phyloP scores from a whole-genome alignment of 305 asterid species.

The Solanum hybrid region DNA sequence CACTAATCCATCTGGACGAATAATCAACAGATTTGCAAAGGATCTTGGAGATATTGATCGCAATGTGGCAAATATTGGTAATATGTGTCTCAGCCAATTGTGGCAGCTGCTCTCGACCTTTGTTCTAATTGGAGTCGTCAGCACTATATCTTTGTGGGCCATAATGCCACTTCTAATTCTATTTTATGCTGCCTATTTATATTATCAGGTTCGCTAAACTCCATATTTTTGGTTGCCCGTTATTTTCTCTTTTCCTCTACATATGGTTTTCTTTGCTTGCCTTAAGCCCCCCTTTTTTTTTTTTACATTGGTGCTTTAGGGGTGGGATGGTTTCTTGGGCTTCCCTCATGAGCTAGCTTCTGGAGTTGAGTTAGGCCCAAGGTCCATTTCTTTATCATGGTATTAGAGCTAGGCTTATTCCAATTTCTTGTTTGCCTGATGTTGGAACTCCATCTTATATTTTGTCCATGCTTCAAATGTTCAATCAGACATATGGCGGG shows the following conservation, averaged over 20 bases:
- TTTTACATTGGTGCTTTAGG: neutral
- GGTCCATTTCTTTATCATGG: neutral
- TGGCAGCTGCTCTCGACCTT: slow-evolving; percentile 82
- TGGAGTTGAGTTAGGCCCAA: neutral
- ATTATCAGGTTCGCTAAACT: slow-evolving; percentile 55
- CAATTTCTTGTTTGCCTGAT: neutral
- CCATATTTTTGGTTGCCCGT: neutral
- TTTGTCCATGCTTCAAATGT: neutral
- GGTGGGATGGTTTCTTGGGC: neutral
- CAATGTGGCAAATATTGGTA: slow-evolving; percentile 46
- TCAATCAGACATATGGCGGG: neutral
- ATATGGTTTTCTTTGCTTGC: neutral
- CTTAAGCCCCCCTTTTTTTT: neutral
- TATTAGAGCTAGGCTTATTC: neutral
- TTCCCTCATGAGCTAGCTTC: neutral
- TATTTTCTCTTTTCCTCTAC: slow-evolving; percentile 18
- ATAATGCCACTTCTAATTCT: slow-evolving; percentile 82
- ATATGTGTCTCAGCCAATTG: slow-evolving; percentile 51
- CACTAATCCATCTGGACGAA: slow-evolving; percentile 73
- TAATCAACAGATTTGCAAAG: slow-evolving; percentile 72
- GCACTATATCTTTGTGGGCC: slow-evolving; percentile 78
- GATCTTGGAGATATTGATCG: slow-evolving; percentile 86
- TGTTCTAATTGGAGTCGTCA: slow-evolving; percentile 66
- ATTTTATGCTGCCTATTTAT: slow-evolving; percentile 67
- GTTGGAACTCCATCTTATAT: neutral